phyloP scores from a whole-genome alignment of 2,329 filamentous ascomycete genomes.

The Diaporthe citri region DNA sequence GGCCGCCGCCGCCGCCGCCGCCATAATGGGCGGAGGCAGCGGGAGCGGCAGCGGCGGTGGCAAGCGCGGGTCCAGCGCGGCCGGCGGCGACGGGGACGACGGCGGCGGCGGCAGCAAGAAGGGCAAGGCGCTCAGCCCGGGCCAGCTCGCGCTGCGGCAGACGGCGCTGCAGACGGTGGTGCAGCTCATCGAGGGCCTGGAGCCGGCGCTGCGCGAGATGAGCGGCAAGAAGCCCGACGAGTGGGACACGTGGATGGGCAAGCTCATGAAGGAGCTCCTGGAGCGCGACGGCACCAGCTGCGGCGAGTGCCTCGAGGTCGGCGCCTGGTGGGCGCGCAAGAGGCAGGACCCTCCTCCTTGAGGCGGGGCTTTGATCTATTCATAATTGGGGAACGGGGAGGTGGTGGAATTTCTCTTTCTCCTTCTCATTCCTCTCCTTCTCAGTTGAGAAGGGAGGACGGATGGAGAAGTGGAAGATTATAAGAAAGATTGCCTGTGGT shows the following conservation, averaged over 20 bases:
- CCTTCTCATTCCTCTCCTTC: no score
- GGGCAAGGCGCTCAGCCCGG: conserved; percentile 69
- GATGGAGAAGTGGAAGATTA: not conserved
- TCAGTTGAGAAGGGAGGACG: not conserved
- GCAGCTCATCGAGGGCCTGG: conserved; percentile 86
- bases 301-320: conserved; percentile 88
- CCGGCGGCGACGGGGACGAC: conserved; percentile 35
- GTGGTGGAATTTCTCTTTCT: not conserved
- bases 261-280: conserved; percentile 87
- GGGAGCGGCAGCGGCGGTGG: conserved; percentile 33
- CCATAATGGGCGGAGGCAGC: not conserved
- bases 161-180: conserved; percentile 87
- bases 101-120: conserved; percentile 44
- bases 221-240: conserved; percentile 91
- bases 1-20: conserved; percentile 46
- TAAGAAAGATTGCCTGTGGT: not conserved
- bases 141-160: conserved; percentile 79
- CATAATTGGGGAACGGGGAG: not conserved
- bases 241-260: conserved; percentile 90
- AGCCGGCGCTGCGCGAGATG: conserved; percentile 83
- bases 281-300: conserved; percentile 82
- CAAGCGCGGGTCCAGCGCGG: conserved; percentile 23
- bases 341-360: conserved; percentile 44
- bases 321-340: conserved; percentile 93
- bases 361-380: not conserved